Conservation (phyloP, 139 green algal genomes). For the Tetraselmis chui region DNA sequence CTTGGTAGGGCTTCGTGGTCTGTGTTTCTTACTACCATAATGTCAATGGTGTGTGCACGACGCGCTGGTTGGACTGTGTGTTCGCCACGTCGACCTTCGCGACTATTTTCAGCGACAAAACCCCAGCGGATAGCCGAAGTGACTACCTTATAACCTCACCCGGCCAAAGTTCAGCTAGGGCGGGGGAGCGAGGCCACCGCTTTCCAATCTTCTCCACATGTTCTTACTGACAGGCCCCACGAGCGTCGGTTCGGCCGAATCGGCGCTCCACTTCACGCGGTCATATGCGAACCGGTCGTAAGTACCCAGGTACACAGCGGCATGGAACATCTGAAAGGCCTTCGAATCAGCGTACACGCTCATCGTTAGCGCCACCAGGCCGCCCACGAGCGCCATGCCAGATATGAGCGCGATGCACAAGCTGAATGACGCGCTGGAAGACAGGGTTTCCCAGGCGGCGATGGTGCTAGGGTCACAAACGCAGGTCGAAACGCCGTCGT, state of each 20-base stretch:
- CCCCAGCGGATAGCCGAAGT: too few relatives aligned
- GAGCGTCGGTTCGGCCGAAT: background rate
- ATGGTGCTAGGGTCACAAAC: background rate
- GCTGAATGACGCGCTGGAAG: background rate
- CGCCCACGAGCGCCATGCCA: background rate
- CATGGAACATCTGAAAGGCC: background rate
- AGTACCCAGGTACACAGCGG: background rate
- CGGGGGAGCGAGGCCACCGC: too few relatives aligned
- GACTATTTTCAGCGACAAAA: too few relatives aligned
- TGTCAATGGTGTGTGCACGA: too few relatives aligned
- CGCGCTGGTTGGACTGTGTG: too few relatives aligned
- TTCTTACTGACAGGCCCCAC: background rate
- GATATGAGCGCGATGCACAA: background rate
- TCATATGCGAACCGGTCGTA: background rate
- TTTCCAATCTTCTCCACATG: background rate
- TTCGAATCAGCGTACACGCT: background rate
- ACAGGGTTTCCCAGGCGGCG: background rate
- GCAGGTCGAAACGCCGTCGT: background rate
- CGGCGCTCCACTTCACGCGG: background rate
- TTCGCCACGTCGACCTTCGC: too few relatives aligned
- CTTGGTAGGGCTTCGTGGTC: too few relatives aligned
- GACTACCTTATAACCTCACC: too few relatives aligned
- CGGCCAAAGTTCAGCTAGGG: too few relatives aligned
- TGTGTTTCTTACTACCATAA: too few relatives aligned
- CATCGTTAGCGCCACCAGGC: background rate